Percentiles rank a stretch among this genome's conserved stretches.
These are phyloP conservation scores for Gyrodon lividus DNA, from an alignment of 768 basidiomycete genomes.

Conservation along the genomic window DNA sequence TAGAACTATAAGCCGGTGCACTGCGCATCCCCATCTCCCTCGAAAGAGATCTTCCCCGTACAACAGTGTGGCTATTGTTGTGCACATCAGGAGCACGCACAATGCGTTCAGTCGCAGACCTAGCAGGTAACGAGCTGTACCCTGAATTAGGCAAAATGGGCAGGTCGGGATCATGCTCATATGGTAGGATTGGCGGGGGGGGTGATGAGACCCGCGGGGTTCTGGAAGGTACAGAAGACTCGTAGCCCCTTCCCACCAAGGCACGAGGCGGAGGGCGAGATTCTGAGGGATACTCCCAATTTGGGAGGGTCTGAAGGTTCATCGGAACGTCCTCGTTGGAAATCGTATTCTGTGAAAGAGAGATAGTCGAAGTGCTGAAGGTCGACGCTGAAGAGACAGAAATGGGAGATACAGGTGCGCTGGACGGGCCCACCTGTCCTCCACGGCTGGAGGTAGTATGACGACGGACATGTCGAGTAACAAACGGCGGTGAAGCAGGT, in stretches of 20 bases:
- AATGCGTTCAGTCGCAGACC: constrained; percentile 34
- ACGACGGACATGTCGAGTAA: constrained; percentile 33
- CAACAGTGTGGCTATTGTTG: constrained; percentile 28
- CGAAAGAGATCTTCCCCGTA: constrained; percentile 33
- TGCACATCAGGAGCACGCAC: constrained; percentile 27
- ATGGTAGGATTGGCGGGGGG: constrained; percentile 14
- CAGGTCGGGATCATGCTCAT: constrained; percentile 29
- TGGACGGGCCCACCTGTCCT: constrained; percentile 27
- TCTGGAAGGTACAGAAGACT: constrained; percentile 15
- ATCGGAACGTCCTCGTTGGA: constrained; percentile 19
- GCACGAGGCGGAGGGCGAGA: constrained; percentile 17
- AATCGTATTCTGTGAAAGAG: constrained; percentile 17
- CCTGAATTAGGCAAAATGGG: constrained; percentile 20
- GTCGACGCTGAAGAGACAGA: constrained; percentile 28
- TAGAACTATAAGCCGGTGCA: constrained; percentile 32
- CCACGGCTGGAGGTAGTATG: constrained; percentile 33
- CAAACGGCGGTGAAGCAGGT: constrained; percentile 35
- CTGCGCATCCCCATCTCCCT: constrained; percentile 32
- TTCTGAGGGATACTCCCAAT: constrained; percentile 22
- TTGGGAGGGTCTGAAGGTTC: constrained; percentile 12
- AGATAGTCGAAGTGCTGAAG: constrained; percentile 22
- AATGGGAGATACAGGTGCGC: constrained; percentile 33
- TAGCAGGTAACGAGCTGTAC: constrained; percentile 21
- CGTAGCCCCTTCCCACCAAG: constrained; percentile 13
- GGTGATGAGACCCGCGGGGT: constrained; percentile 27